phyloP scores from a whole-genome alignment of 2,329 filamentous ascomycete species.

The Metarhizium rileyi region DNA sequence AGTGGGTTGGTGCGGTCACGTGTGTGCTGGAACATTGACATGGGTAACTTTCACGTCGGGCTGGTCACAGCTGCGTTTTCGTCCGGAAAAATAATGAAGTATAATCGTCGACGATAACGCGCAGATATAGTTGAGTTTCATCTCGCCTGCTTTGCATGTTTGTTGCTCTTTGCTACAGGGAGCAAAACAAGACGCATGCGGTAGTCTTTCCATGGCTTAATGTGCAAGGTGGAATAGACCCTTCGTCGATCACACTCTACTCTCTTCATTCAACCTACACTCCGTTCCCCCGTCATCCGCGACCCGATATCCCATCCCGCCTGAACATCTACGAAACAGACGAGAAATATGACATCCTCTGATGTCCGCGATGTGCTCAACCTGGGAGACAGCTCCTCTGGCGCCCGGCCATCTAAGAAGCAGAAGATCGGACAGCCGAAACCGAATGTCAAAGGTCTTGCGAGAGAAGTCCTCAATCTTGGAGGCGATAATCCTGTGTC shows the following conservation, averaged over 20 bases:
- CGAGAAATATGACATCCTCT: constrained; percentile 58
- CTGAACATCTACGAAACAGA: not conserved
- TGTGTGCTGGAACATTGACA: constrained; percentile 11
- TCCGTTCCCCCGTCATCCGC: not conserved
- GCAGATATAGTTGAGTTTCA: not conserved
- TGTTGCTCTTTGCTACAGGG: not conserved
- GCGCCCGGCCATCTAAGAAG: constrained; percentile 59
- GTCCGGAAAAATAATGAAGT: too few relatives aligned
- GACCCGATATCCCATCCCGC: constrained; percentile 6
- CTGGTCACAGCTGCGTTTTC: too few relatives aligned
- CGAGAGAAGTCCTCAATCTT: constrained; percentile 55
- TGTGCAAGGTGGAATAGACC: not conserved
- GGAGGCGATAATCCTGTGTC: constrained; percentile 58
- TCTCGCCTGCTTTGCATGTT: not conserved
- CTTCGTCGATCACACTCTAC: not conserved
- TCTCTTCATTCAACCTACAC: too few relatives aligned
- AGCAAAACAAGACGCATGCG: not conserved
- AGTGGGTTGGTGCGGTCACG: constrained; percentile 19
- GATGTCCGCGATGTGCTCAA: constrained; percentile 87
- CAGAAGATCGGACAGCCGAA: constrained; percentile 55
- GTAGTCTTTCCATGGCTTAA: not conserved
- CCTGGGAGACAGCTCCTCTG: constrained; percentile 49
- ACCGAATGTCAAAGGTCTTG: constrained; percentile 52
- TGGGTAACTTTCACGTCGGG: not conserved
- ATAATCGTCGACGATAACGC: not conserved